Conservation (phyloP, 106 monocot species). For the Allium sativum region DNA sequence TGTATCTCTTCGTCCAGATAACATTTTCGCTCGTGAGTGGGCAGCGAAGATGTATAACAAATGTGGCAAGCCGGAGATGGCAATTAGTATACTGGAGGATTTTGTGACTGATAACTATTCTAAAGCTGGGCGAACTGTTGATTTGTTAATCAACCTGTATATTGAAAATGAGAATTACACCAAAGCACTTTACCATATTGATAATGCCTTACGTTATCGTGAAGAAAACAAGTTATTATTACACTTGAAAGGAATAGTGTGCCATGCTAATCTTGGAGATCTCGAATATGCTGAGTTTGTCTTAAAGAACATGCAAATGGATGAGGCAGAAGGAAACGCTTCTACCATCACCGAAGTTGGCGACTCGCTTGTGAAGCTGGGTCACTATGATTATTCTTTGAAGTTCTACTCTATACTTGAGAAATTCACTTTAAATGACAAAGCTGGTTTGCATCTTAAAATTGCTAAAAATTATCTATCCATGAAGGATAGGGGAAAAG, state of each 20-base stretch:
- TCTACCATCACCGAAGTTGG: conserved; percentile 63
- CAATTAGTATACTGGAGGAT: conserved; percentile 54
- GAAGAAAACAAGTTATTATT: conserved; percentile 26
- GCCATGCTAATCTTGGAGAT: conserved; percentile 71
- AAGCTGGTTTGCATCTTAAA: conserved; percentile 45
- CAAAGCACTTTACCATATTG: conserved; percentile 53
- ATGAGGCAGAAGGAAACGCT: conserved; percentile 20
- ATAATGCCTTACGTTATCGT: conserved; percentile 19
- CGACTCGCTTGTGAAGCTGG: conserved; percentile 37
- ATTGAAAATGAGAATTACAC: conserved; percentile 47
- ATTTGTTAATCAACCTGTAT: conserved; percentile 46
- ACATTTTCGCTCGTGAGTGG: conserved; percentile 54
- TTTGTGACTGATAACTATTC: conserved; percentile 29
- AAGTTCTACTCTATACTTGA: conserved; percentile 61
- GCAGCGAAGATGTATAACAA: conserved; percentile 84
- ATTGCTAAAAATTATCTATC: conserved; percentile 69
- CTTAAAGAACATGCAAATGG: conserved; percentile 35
- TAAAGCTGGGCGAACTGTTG: conserved; percentile 29
- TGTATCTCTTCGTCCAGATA: conserved; percentile 38
- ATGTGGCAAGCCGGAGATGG: conserved; percentile 54
- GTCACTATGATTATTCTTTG: conserved; percentile 48
- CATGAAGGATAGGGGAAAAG: conserved; percentile 48
- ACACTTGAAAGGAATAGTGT: conserved; percentile 40
- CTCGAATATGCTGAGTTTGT: conserved; percentile 68
- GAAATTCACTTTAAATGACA: conserved; percentile 17